A percentile compares a stretch with the other conserved stretches of the same genome.
These are phyloP conservation scores for Jatropha multifida DNA, from an alignment of 441 rosid genomes.

Conservation along the genomic window DNA sequence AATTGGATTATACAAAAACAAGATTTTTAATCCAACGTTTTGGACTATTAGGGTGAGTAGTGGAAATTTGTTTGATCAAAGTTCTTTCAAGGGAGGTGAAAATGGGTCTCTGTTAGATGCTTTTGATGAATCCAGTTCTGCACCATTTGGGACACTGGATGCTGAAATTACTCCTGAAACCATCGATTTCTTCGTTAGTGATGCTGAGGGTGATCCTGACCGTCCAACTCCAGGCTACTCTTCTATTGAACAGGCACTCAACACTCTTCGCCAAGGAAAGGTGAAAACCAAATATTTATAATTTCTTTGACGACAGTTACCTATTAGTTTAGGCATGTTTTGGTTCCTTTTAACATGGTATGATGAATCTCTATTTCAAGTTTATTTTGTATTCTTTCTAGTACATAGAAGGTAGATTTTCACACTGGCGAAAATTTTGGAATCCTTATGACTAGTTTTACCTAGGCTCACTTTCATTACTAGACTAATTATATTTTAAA, in stretches of 20 bases:
- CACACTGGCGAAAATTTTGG: no score
- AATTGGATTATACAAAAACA: constrained; percentile 32
- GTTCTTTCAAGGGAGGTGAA: constrained; percentile 33
- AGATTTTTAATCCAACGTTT: constrained; percentile 25
- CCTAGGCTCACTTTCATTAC: no score
- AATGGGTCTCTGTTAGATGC: constrained; percentile 43
- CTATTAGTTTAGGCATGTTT: not conserved
- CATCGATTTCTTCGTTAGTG: constrained; percentile 79
- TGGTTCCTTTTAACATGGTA: not conserved
- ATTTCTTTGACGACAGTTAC: not conserved
- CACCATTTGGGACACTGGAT: constrained; percentile 43
- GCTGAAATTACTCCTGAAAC: constrained; percentile 67
- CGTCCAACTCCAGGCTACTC: constrained; percentile 78
- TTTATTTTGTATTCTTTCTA: no score
- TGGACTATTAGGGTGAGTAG: constrained; percentile 42
- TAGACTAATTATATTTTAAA: no score
- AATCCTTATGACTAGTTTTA: no score
- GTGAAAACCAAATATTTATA: constrained; percentile 23
- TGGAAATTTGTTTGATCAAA: constrained; percentile 45
- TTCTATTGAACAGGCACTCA: constrained; percentile 62
- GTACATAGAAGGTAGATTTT: no score
- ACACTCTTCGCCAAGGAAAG: constrained; percentile 62
- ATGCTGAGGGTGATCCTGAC: constrained; percentile 93
- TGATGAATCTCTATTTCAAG: no score
- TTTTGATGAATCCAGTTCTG: constrained; percentile 37